Conservation (phyloP, 345 rosid species). For the Ceriops decandra region DNA sequence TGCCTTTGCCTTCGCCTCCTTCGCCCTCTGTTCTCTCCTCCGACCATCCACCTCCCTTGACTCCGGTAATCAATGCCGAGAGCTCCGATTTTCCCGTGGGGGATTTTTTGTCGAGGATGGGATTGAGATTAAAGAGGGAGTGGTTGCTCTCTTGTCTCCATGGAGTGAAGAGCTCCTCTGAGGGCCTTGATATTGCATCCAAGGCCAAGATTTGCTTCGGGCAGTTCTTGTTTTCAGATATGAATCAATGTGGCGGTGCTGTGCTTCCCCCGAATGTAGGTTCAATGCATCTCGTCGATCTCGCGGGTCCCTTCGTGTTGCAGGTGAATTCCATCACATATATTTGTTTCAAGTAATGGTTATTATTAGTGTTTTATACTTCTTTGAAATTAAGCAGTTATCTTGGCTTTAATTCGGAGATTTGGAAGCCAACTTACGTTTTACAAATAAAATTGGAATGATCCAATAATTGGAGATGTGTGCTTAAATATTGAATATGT, state of each 20-base stretch:
- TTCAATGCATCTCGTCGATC: constrained; percentile 66
- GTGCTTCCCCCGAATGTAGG: constrained; percentile 65
- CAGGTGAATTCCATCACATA: constrained; percentile 45
- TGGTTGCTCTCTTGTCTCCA: constrained; percentile 65
- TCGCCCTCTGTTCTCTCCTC: constrained; percentile 15
- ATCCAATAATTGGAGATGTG: too few relatives aligned
- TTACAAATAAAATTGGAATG: too few relatives aligned
- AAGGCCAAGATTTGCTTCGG: constrained; percentile 79
- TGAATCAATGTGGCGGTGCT: constrained; percentile 73
- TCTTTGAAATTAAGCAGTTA: background rate
- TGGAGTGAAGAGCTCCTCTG: constrained; percentile 45
- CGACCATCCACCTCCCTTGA: constrained; percentile 9
- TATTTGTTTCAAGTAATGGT: background rate
- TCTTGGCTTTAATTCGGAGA: too few relatives aligned
- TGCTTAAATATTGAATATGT: too few relatives aligned
- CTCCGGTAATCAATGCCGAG: constrained; percentile 8
- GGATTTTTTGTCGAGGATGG: constrained; percentile 46
- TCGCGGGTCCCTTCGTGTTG: constrained; percentile 79
- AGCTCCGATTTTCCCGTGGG: constrained; percentile 41
- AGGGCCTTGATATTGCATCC: constrained; percentile 38
- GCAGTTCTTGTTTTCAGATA: constrained; percentile 72
- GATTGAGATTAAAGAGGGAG: constrained; percentile 55
- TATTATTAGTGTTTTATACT: background rate
- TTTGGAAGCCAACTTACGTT: too few relatives aligned
- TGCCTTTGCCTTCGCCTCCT: background rate